A percentile compares a stretch with the other conserved stretches of the same genome.
Conservation (phyloP, 495 filamentous ascomycete genomes). For the Letharia columbiana region DNA sequence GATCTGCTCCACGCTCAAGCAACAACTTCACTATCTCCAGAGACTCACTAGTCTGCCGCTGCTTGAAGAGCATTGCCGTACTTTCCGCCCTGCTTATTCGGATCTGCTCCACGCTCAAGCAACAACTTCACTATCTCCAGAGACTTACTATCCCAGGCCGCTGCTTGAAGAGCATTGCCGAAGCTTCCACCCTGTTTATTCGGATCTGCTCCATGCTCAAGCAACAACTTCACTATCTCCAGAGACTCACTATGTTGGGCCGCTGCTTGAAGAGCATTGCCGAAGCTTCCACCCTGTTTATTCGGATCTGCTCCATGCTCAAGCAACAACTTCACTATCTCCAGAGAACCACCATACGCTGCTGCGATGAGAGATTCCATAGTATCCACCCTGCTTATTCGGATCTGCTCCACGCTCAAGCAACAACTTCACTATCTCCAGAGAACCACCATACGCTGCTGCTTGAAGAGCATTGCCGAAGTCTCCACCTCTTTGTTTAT, state of each 20-base stretch:
- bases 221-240: neutral
- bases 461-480: neutral
- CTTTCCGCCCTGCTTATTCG: neutral
- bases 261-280: neutral
- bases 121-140: neutral
- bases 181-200: neutral
- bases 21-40: neutral
- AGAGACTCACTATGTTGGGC: neutral
- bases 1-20: constrained; percentile 7
- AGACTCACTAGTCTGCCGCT: neutral
- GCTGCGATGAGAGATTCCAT: neutral
- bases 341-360: neutral
- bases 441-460: neutral
- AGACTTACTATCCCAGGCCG: neutral
- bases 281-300: neutral
- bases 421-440: neutral
- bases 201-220: neutral
- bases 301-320: neutral
- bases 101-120: neutral
- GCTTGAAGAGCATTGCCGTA: neutral
- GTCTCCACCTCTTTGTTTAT: neutral
- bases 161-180: neutral
- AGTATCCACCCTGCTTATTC: neutral
- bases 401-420: neutral
- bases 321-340: neutral